phyloP scores from a whole-genome alignment of 2,329 filamentous ascomycete species.

The Alternaria brassicicola region DNA sequence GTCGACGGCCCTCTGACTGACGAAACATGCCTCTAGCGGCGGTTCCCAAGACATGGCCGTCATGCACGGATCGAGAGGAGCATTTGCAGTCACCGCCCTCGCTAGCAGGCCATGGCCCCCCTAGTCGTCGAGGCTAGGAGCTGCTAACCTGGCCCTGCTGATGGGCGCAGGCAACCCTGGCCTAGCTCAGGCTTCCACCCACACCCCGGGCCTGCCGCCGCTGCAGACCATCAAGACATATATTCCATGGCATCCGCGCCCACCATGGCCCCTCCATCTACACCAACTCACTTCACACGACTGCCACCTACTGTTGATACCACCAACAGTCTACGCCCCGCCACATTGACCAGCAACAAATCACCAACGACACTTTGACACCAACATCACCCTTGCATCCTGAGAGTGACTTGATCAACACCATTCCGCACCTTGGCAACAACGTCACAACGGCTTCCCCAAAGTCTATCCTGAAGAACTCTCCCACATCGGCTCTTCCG shows the following conservation, averaged over 20 bases:
- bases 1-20: constrained; percentile 32
- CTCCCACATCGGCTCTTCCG: constrained; percentile 29
- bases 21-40: constrained; percentile 27
- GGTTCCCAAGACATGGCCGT: constrained; percentile 31
- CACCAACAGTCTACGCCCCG: constrained; percentile 9
- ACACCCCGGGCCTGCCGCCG: constrained; percentile 25
- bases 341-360: constrained; percentile 12
- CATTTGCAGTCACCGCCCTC: constrained; percentile 39
- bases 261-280: constrained; percentile 27
- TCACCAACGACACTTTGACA: constrained; percentile 23
- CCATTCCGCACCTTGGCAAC: constrained; percentile 32
- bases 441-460: constrained; percentile 41
- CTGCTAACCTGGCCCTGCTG: constrained; percentile 22
- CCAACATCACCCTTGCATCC: constrained; percentile 23
- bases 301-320: constrained; percentile 4
- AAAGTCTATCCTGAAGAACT: constrained; percentile 42
- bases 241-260: constrained; percentile 33
- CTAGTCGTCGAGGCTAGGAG: constrained; percentile 7
- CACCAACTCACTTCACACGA: constrained; percentile 17
- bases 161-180: constrained; percentile 20
- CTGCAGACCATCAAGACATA: constrained; percentile 41
- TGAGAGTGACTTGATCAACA: constrained; percentile 36
- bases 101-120: constrained; percentile 22
- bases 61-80: constrained; percentile 27
- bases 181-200: constrained; percentile 36